Evolutionary conservation across 495 filamentous ascomycete species (phyloP).

Genomic region (Emericellopsis terricola): DNA sequence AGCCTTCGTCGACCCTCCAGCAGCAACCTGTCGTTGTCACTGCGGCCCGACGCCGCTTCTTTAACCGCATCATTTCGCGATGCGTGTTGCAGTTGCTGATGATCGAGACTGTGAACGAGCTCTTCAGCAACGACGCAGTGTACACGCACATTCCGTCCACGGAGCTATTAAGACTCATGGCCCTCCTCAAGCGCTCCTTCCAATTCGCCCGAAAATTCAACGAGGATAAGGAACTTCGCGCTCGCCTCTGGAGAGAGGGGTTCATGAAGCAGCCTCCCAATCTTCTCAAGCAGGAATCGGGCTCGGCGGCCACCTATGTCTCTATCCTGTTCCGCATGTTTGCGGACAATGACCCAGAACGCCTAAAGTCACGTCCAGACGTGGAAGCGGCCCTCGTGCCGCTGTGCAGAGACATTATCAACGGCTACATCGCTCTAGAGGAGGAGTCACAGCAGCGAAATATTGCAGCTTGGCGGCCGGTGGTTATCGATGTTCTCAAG

Average conservation of each 20-base stretch:
- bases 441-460: constrained; percentile 93
- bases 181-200: constrained; percentile 81
- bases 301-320: constrained; percentile 83
- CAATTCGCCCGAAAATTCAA: constrained; percentile 95
- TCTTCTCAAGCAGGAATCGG: constrained; percentile 91
- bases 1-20: constrained; percentile 49
- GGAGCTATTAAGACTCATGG: constrained; percentile 84
- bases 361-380: constrained; percentile 54
- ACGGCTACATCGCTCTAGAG: constrained; percentile 63
- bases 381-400: constrained; percentile 87
- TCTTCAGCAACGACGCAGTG: constrained; percentile 93
- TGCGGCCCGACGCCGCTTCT: constrained; percentile 82
- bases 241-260: constrained; percentile 86
- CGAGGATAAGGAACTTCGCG: constrained; percentile 84
- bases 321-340: constrained; percentile 94
- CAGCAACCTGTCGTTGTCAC: constrained; percentile 86
- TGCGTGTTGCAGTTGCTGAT: constrained; percentile 94
- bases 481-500: constrained; percentile 94
- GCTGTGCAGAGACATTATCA: constrained; percentile 82
- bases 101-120: constrained; percentile 97
- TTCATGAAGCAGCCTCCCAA: constrained; percentile 99
- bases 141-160: constrained; percentile 80
- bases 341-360: constrained; percentile 68
- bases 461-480: constrained; percentile 88
- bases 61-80: constrained; percentile 98